Conservation (phyloP, 441 rosid genomes). For the Bocquillonia castaneifolia region DNA sequence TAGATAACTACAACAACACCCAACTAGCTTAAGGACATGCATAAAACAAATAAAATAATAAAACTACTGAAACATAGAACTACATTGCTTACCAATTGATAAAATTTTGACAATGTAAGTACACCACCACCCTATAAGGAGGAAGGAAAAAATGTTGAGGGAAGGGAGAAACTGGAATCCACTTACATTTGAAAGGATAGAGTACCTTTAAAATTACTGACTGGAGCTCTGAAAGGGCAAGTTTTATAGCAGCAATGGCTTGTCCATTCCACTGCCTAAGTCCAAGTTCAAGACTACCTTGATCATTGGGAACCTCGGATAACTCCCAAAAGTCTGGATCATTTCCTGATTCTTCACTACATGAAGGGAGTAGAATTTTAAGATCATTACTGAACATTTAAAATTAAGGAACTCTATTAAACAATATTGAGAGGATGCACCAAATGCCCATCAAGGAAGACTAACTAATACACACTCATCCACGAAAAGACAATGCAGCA, state of each 20-base stretch:
- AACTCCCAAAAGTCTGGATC: conserved; percentile 51
- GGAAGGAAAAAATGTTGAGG: conserved; percentile 1
- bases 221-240: conserved; percentile 51
- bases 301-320: conserved; percentile 33
- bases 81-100: conserved; percentile 61
- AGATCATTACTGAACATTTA: conserved; percentile 13
- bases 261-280: conserved; percentile 63
- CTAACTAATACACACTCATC: neutral
- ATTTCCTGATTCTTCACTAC: conserved; percentile 60
- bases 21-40: conserved; percentile 21
- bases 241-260: conserved; percentile 52
- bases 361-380: conserved; percentile 27
- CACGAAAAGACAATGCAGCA: neutral
- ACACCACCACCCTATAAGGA: conserved; percentile 63
- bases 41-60: conserved; percentile 4
- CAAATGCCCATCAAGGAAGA: neutral
- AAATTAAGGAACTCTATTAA: neutral
- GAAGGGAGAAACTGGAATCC: neutral
- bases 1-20: conserved; percentile 46
- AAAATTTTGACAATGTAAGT: conserved; percentile 65
- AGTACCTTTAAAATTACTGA: conserved; percentile 73
- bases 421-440: neutral
- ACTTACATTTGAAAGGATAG: conserved; percentile 4
- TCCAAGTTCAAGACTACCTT: conserved; percentile 62
- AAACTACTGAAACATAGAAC: neutral